Evolutionary conservation across 2,329 filamentous ascomycete species (phyloP), one percentile per base, ranked within the genome.

Genomic region (Stagonosporopsis tanaceti): DNA sequence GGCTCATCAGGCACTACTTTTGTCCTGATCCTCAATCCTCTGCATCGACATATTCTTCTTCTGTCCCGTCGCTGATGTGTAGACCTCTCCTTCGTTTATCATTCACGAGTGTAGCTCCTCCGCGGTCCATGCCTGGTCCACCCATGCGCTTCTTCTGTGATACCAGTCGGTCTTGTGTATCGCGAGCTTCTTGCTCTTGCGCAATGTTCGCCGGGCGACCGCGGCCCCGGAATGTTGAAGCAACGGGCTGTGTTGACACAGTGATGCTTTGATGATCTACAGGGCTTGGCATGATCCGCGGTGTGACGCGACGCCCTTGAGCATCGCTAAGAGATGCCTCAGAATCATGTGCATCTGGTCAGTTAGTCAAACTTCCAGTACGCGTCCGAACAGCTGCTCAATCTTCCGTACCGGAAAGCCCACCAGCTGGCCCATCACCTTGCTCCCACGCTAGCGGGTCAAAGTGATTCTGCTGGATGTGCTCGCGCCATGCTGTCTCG

Each of bases 341-440:
- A 37, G 78, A 79, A 61, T 80, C 78, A 63, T 74, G 66, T 45
- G 71, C 65, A 64, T 77, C 73, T 76, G 53, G 37, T 59, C 17
- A 60, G 45, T 65, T 27, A 57, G 63, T 73, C 62, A 71, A 61
- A 57, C 35, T 53, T 55, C 63, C 44, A 63, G 48, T 15, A 15
- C 47, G 44, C 20, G 44, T 48, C n/a, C 39, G 11, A n/a, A 41
- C n/a, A 28, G 12, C 38, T 51, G 28, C 38, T 57, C 50, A 55
- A 48, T 64, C 64, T 62, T 67, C 78, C 82, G 84, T 80, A 88
- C 85, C 85, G 76, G 80, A 82, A 66, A 80, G 74, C 59, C 80
- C 80, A 56, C 81, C 79, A 45, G 78, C 78, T 39, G 85, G 85
- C 50, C 86, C 86, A 75, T 88, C 85, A n/a, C 86, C 86, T 40